Percentiles rank a stretch among this genome's conserved stretches.
Conservation (phyloP, 305 asterid species). For the Solanum chacoense region DNA sequence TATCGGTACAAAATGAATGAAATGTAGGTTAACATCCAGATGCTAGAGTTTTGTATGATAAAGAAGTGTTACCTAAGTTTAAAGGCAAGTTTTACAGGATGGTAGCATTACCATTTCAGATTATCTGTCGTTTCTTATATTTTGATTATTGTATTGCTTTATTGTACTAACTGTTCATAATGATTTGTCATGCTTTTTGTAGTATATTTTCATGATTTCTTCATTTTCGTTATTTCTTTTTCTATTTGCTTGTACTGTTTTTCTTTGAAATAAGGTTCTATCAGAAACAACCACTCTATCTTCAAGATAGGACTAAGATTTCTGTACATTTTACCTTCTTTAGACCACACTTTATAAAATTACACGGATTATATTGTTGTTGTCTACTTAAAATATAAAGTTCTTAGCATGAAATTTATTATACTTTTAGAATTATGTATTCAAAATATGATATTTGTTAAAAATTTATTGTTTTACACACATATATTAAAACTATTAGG, state of each 20-base stretch:
- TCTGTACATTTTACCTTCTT: neutral
- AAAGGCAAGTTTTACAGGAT: neutral
- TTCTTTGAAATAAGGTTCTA: neutral
- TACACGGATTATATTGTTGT: neutral
- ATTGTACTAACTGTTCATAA: neutral
- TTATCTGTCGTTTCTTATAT: neutral
- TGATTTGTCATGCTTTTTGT: neutral
- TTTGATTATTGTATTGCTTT: neutral
- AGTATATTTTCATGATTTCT: neutral
- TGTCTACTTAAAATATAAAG: neutral
- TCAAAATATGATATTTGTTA: neutral
- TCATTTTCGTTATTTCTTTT: neutral
- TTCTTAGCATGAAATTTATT: neutral
- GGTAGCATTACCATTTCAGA: neutral
- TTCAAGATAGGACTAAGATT: neutral
- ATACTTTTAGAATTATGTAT: neutral
- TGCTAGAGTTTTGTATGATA: neutral
- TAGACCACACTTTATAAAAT: neutral
- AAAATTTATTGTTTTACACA: neutral
- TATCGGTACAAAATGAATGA: neutral
- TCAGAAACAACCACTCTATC: neutral
- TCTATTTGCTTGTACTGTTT: neutral
- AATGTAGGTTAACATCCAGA: neutral
- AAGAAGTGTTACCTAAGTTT: neutral
- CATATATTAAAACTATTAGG: neutral